phyloP scores from a whole-genome alignment of 164 flowering plant genomes.

The Berberis vulgaris region DNA sequence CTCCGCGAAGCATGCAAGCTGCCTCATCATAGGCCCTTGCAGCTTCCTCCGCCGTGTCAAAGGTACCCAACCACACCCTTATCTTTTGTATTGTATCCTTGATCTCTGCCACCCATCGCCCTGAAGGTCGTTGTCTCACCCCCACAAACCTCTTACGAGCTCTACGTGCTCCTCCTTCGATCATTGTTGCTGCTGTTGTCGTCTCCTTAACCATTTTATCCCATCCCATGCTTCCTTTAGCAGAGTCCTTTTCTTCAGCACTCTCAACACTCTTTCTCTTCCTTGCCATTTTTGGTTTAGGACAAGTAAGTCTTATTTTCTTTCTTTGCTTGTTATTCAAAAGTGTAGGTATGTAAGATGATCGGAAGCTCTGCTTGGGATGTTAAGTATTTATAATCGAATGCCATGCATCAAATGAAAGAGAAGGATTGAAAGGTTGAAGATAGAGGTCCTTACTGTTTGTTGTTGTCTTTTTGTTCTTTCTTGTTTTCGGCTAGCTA shows the following conservation, averaged over 20 bases:
- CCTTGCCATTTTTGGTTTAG: slow-evolving; percentile 13
- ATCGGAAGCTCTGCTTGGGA: background rate
- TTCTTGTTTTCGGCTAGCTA: background rate
- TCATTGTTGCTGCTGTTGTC: slow-evolving; percentile 4
- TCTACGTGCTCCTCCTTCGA: slow-evolving; percentile 14
- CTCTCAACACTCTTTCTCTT: slow-evolving; percentile 20
- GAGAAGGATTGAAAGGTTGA: background rate
- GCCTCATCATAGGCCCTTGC: slow-evolving; percentile 51
- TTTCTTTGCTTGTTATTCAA: too few species aligned
- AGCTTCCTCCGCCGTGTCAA: slow-evolving; percentile 44
- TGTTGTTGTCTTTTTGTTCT: slow-evolving; percentile 17
- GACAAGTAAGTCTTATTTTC: too few species aligned
- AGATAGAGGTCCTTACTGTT: slow-evolving; percentile 9
- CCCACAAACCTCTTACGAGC: slow-evolving; percentile 35
- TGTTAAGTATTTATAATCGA: slow-evolving; percentile 3
- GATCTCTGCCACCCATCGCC: slow-evolving; percentile 49
- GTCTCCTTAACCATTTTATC: slow-evolving; percentile 21
- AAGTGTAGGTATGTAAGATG: too few species aligned
- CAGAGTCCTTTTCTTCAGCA: slow-evolving; percentile 5
- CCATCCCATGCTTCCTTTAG: slow-evolving; percentile 13
- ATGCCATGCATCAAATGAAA: background rate
- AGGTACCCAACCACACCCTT: slow-evolving; percentile 44
- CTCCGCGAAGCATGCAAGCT: slow-evolving; percentile 41
- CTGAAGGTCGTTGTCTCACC: slow-evolving; percentile 45
- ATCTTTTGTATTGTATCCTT: slow-evolving; percentile 50